phyloP scores from a whole-genome alignment of 805 yeast species.

The Wickerhamiella galacta region DNA sequence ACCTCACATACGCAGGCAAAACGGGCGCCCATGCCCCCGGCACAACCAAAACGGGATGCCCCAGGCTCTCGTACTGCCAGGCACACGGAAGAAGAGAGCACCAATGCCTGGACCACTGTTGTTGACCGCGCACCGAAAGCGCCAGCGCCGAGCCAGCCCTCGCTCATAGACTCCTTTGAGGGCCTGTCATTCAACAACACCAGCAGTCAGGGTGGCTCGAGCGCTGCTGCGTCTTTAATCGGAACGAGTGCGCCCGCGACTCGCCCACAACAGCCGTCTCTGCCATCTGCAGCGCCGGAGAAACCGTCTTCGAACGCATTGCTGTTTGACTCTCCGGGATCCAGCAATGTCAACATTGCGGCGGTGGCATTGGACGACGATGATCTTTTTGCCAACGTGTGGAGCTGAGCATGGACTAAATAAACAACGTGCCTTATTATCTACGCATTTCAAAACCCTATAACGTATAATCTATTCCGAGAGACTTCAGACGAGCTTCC shows the following conservation, averaged over 20 bases:
- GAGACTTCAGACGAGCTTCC: slow-evolving; percentile 32
- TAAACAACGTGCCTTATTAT: neutral
- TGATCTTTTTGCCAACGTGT: slow-evolving; percentile 24
- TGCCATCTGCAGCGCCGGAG: slow-evolving; percentile 1
- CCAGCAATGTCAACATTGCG: neutral
- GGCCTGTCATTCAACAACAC: too few relatives aligned
- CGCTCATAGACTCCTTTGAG: too few relatives aligned
- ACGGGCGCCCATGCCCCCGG: too few relatives aligned
- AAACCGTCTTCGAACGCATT: slow-evolving; percentile 1
- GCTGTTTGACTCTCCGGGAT: neutral
- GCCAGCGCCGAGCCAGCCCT: too few relatives aligned
- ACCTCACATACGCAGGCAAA: too few relatives aligned
- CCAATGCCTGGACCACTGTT: too few relatives aligned
- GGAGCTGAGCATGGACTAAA: slow-evolving; percentile 22
- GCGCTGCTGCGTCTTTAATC: too few relatives aligned
- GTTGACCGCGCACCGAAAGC: too few relatives aligned
- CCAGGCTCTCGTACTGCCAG: too few relatives aligned
- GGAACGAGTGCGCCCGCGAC: slow-evolving; percentile 11
- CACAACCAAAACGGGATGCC: too few relatives aligned
- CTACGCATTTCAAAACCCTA: slow-evolving; percentile 1
- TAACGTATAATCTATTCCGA: slow-evolving; percentile 38
- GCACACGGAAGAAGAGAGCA: too few relatives aligned
- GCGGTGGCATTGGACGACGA: slow-evolving; percentile 19
- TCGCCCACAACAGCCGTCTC: slow-evolving; percentile 5
- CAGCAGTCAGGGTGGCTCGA: too few relatives aligned